Evolutionary conservation across 805 yeast genomes (phyloP).

Genomic region (Ogataea ramenticola): DNA sequence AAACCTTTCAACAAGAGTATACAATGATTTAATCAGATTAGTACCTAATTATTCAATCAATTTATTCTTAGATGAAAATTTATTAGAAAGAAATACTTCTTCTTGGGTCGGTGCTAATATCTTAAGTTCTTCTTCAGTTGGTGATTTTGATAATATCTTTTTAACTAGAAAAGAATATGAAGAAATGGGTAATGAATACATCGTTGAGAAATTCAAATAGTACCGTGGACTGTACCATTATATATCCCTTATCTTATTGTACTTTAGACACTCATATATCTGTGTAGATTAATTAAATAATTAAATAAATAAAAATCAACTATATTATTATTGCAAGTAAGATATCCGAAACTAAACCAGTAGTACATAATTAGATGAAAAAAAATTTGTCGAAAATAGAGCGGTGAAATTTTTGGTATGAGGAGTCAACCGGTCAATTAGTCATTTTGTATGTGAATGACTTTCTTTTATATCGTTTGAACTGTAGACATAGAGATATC

Average conservation of each 20-base stretch:
- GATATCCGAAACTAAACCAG: too few species aligned
- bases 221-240: too few species aligned
- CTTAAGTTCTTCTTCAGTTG: conserved; percentile 44
- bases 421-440: too few species aligned
- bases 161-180: conserved; percentile 57
- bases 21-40: conserved; percentile 45
- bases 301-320: neutral
- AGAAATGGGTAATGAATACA: conserved; percentile 47
- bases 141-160: conserved; percentile 51
- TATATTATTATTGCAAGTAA: too few species aligned
- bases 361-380: too few species aligned
- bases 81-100: conserved; percentile 49
- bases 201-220: conserved; percentile 38
- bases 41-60: conserved; percentile 43
- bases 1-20: conserved; percentile 48
- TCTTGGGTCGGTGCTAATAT: conserved; percentile 73
- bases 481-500: neutral
- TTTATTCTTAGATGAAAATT: conserved; percentile 31
- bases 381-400: too few species aligned
- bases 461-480: too few species aligned
- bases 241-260: too few species aligned
- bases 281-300: neutral
- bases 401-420: too few species aligned
- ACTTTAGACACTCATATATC: too few species aligned
- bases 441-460: too few species aligned